Evolutionary conservation across 208 protist species (phyloP), one percentile per base, ranked within the genome.

Genomic region (Acanthamoeba rhysodes): DNA sequence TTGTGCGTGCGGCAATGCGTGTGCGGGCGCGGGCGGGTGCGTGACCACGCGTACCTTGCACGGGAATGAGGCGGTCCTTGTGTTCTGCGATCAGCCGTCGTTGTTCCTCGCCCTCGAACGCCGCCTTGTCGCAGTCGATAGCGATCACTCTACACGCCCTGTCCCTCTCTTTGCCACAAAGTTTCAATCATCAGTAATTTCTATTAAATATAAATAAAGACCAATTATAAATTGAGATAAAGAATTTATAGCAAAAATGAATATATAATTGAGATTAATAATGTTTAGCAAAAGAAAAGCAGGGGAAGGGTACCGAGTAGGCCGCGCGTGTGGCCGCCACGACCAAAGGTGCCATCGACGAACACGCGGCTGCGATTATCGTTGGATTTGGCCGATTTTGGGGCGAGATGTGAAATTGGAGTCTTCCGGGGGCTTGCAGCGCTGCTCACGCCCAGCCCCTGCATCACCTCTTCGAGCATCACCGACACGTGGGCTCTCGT

Each of bases 281-380:
- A 59, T 22, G 18, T 22, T 59, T 20, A 22, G 5, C 18, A 22
- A 59, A 4, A 59, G 0, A 20, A 59, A 20, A 59, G 24, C 24
- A 14, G 34, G 1, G 10, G n/a, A 32, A 68, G 62, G 24, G 32
- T 53, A 92, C 85, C 85, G 20, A 94, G 90, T 5, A 94, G 5
- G 29, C 66, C 90, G 6, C 70, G 90, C 10, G 90, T 94, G 68
- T 94, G 90, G 68, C 90, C 90, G 10, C 90, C 90, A 66, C 90
- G 90, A 55, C 90, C 90, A 48, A 94, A 94, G 6, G 90, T 94
- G 68, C 34, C 90, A n/a, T 94, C 90, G 0, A 94, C 68, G 48
- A 84, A 94, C 10, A 84, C 50, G 41, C 90, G 66, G 9, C 4
- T 22, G 62, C 62, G 62, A 68, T 68, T 68, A 32, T 68, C 62